Conservation (phyloP, 106 monocot genomes). For the Gastrodia elata region DNA sequence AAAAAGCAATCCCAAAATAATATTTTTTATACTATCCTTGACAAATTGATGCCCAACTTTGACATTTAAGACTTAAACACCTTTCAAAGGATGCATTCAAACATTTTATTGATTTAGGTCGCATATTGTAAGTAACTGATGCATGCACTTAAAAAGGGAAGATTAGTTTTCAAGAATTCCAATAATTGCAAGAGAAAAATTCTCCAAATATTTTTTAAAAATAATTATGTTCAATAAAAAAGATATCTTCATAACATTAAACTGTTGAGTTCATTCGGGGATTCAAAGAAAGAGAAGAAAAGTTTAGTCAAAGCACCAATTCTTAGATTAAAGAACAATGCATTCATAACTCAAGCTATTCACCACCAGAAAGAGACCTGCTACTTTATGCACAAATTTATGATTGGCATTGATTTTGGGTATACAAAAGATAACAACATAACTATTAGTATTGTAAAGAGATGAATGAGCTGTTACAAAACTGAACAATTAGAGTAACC, state of each 20-base stretch:
- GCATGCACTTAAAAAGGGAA: neutral
- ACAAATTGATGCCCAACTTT: too few species aligned
- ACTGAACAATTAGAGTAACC: conserved; percentile 32
- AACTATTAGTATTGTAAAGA: neutral
- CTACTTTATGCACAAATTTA: neutral
- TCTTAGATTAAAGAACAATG: too few species aligned
- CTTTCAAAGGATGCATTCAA: too few species aligned
- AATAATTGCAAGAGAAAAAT: neutral
- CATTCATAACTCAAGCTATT: neutral
- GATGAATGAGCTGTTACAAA: neutral
- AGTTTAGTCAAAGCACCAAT: neutral
- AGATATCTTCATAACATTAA: neutral
- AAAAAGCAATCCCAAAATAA: too few species aligned
- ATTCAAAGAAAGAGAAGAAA: neutral
- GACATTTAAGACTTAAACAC: too few species aligned
- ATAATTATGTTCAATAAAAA: neutral
- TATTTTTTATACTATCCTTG: too few species aligned
- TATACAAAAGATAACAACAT: neutral
- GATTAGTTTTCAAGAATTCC: neutral
- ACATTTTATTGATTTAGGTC: too few species aligned
- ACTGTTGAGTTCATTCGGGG: neutral
- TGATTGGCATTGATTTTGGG: neutral
- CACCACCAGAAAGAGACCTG: neutral
- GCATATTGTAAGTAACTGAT: neutral
- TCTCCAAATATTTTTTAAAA: neutral